Base-by-base conservation (phyloP, 768 basidiomycete genomes). In the Infundibulicybe gibba region DNA sequence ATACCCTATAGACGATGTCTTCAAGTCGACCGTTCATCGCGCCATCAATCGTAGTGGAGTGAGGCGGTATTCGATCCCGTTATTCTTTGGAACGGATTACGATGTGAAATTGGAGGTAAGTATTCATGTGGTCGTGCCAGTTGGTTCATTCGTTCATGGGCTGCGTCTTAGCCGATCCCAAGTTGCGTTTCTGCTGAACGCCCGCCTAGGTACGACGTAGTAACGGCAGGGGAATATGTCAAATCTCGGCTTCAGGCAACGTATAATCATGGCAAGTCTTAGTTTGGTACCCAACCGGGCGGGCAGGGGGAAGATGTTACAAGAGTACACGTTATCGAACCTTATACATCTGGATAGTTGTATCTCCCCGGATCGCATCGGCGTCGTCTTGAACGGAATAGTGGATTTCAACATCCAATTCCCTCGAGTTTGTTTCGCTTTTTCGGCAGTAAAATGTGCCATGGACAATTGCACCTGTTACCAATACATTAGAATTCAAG, bases 341-440 rank as follows among this genome's bases (percentile, higher is more conserved):
- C 61, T 82, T 87, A 67, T 80, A 94, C 56, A 87, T 81, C 61
- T 91, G 87, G 16, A 90, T 84, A 16, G 79, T 66, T n/a, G 74
- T 66, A 34, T 67, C 66, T 31, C 68, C 64, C 30, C 64, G 56
- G 6, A 61, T 53, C 9, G 64, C 58, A 17, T 69, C 65, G 10
- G 59, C 69, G 31, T 80, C 76, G 19, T 67, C 54, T 39, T 69
- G 63, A 8, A 77, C 71, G 14, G 68, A 73, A 52, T 86, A 94
- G 62, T 94, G 91, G 32, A 97, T 90, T 69, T 95, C 94, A 12
- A 97, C 81, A 51, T 94, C 87, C 40, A 97, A 67, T 61, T 97
- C 94, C 41, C 95, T 75, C 34, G 88, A 84, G 62, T 97, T 97
- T 3, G 66, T 71, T 31, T 74, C 67, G 58, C 81, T 89, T 71